phyloP scores from a whole-genome alignment of 768 basidiomycete species.

The Cyclocybe aegerita region DNA sequence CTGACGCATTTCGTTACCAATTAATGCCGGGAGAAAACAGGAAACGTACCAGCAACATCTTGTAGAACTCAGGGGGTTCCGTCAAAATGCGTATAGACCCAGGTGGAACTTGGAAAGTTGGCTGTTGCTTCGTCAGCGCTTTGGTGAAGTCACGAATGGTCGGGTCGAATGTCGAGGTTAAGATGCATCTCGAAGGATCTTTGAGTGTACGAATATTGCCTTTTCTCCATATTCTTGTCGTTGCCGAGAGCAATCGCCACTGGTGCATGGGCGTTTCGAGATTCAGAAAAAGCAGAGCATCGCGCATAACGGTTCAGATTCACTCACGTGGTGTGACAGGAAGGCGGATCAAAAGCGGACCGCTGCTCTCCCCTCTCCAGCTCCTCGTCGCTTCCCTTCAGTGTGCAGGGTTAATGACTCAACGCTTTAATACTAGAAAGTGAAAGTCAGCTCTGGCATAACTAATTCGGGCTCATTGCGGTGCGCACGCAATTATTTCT shows the following conservation, averaged over 20 bases:
- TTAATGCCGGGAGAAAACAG: background rate
- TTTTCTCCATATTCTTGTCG: background rate
- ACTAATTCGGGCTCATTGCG: no score
- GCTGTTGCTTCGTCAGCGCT: slow-evolving; percentile 39
- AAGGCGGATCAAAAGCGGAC: no score
- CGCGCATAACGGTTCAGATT: no score
- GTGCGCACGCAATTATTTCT: no score
- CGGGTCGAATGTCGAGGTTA: slow-evolving; percentile 28
- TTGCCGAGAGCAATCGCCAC: slow-evolving; percentile 13
- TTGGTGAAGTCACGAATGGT: slow-evolving; percentile 36
- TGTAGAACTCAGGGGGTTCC: slow-evolving; percentile 60
- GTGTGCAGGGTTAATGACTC: no score
- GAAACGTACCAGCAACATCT: slow-evolving; percentile 46
- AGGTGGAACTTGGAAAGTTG: slow-evolving; percentile 45
- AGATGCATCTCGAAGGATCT: slow-evolving; percentile 19
- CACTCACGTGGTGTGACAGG: no score
- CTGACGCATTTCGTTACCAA: slow-evolving; percentile 35
- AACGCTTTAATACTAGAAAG: no score
- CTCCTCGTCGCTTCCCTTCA: no score
- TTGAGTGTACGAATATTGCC: background rate
- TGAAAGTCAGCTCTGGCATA: no score
- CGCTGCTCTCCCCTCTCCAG: no score
- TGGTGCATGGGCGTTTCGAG: background rate
- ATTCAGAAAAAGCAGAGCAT: no score
- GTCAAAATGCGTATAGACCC: slow-evolving; percentile 52